These are phyloP conservation scores for Chalaropsis ovoidea DNA, from an alignment of 2,329 filamentous ascomycete genomes.

Conservation along the genomic window DNA sequence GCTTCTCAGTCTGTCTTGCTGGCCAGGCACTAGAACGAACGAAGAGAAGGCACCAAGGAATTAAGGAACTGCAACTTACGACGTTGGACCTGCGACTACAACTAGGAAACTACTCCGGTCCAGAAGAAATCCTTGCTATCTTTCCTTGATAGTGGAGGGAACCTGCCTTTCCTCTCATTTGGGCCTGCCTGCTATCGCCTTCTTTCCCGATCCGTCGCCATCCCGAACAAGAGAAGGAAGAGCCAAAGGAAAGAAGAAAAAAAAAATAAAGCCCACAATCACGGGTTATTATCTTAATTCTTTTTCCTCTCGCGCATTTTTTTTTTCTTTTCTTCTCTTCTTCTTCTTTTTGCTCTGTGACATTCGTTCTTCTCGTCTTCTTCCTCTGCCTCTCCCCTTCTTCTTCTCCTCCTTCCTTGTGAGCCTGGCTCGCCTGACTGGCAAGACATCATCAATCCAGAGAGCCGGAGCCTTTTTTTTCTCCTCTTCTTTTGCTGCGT, in stretches of 20 bases:
- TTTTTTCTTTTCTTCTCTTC: not conserved
- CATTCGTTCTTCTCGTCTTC: not conserved
- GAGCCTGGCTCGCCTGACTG: not conserved
- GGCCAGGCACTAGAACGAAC: not conserved
- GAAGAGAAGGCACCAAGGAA: not conserved
- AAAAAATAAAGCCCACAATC: not conserved
- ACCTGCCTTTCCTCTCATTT: not conserved
- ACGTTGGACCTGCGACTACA: not conserved
- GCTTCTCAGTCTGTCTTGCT: not conserved
- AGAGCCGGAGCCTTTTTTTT: slow-evolving; percentile 17
- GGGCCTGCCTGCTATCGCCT: not conserved
- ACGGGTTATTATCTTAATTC: slow-evolving; percentile 29
- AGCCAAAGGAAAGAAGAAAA: not conserved
- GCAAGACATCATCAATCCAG: not conserved
- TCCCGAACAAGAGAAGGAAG: not conserved
- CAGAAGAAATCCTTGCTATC: slow-evolving; percentile 11
- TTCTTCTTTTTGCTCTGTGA: not conserved
- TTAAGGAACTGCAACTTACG: not conserved
- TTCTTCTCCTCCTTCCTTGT: not conserved
- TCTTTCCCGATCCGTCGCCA: not conserved
- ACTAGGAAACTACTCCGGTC: not conserved
- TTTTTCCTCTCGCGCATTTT: slow-evolving; percentile 15
- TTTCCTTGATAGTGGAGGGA: slow-evolving; percentile 2
- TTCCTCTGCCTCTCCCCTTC: not conserved
- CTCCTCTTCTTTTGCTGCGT: slow-evolving; percentile 31